Base-by-base conservation (phyloP, 805 yeast genomes). In the Zygosaccharomyces rouxii region DNA sequence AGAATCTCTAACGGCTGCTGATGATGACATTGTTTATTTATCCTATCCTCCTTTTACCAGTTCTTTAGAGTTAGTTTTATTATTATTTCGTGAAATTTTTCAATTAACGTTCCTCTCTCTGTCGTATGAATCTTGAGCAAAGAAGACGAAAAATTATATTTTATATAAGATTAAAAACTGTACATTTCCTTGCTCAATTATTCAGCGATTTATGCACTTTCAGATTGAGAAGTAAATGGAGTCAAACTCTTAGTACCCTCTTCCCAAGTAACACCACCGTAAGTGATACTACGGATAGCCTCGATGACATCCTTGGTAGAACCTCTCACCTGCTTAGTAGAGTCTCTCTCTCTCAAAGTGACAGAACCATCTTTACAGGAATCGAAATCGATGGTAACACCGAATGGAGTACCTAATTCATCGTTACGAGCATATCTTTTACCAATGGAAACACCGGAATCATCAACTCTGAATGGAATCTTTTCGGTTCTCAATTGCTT, bases 361-460 rank as follows among this genome's bases (percentile, higher is more conserved):
- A 92, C 86, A 11, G 97, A 83, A 44, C 80, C 80, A 66, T 92
- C 97, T 66, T 84, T 80, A 54, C 86, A 79, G 47, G 96, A 84
- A 56, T 92, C 97, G 70, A 94, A 92, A 71, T 92, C 99, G 60
- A 92, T 86, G 55, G 99, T 92, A 71, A 92, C 81, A 69, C 99
- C 99, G 68, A 94, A 94, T 60, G 99, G 99, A 47, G 98, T 94
- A 71, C 99, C 99, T 66, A 92, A 79, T 75, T 92, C 99, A 71
- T 92, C 99, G 70, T 92, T 92, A 76, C 99, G 87, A 55, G 99
- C 89, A 64, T 92, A 92, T 74, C 99, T 85, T 76, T 90, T 88
- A 74, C 99, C 99, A 62, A 92, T 94, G 28, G 98, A 87, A 18
- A 96, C 97, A 58, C 95, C 86, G 7, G 97, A 89, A 70, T 92